These are phyloP conservation scores for Aspergillus pseudotamarii DNA, from an alignment of 2,329 filamentous ascomycete genomes.

Conservation along the genomic window DNA sequence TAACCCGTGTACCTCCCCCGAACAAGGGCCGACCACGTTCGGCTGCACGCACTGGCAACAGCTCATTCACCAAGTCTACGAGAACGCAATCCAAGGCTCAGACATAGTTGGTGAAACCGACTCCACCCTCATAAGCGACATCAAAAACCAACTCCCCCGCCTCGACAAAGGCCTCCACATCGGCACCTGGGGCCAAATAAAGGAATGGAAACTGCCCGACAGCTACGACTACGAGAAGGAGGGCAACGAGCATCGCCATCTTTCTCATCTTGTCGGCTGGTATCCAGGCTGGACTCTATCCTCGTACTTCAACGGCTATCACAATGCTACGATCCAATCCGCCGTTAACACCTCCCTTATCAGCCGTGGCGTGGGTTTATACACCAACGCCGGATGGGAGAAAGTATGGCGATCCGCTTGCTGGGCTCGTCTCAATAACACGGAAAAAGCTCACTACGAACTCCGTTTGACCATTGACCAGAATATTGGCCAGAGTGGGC, in stretches of 20 bases:
- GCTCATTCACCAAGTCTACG: conserved; percentile 43
- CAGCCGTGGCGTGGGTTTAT: conserved; percentile 49
- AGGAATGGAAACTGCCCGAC: conserved; percentile 56
- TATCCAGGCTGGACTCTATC: conserved; percentile 57
- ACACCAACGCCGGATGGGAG: conserved; percentile 60
- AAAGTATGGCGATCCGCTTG: conserved; percentile 62
- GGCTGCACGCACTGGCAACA: conserved; percentile 31
- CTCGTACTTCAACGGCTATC: conserved; percentile 43
- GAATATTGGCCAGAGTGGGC: conserved; percentile 53
- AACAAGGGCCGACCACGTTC: conserved; percentile 53
- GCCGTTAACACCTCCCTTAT: conserved; percentile 52
- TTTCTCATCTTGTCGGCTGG: conserved; percentile 61
- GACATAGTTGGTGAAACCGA: conserved; percentile 35
- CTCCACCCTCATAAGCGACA: conserved; percentile 5
- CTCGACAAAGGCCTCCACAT: conserved; percentile 40
- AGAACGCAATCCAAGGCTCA: conserved; percentile 39
- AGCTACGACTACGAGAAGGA: conserved; percentile 29
- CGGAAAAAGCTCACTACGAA: conserved; percentile 49
- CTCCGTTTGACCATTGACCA: conserved; percentile 42
- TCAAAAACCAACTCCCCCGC: conserved; percentile 10
- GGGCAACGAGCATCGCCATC: conserved; percentile 54
- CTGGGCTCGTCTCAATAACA: conserved; percentile 59
- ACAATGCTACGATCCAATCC: conserved; percentile 38
- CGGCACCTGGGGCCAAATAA: conserved; percentile 47
- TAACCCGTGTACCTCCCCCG: conserved; percentile 62